Evolutionary conservation across 768 basidiomycete species (phyloP), one percentile per base, ranked within the genome.

Genomic region (Candolleomyces eurysporus): DNA sequence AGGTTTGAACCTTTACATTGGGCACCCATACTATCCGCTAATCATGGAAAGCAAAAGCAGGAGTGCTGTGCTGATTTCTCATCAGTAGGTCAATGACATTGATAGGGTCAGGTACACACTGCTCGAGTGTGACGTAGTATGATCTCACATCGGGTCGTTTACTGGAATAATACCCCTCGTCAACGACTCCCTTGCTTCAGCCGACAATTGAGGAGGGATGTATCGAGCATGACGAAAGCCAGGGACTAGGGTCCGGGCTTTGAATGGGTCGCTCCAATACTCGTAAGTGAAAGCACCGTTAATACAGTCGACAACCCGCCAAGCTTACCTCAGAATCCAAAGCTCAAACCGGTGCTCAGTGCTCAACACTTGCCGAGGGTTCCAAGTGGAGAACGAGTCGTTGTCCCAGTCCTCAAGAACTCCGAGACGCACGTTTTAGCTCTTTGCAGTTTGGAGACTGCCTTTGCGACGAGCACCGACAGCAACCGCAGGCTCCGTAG

Each of bases 351-450:
- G 87, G 91, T 57, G 90, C 88, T 1, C 83, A 86, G 0, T 69
- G 76, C n/a, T n/a, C n/a, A n/a, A 84, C 89, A 64, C 94, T 99
- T 65, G 82, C 91, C 17, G 79, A 85, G 48, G 90, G 96, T 65
- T 86, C 93, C 0, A 82, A 83, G 40, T 96, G 97, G 10, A 99
- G 98, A 97, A 71, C 86, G 97, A 58, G 97, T 98, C 74, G 97
- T 96, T 0, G 80, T 99, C 61, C 84, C 98, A 22, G 91, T 98
- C 42, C 82, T 98, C 51, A 97, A 99, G 73, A 93, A 96, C 16
- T 80, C 98, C 67, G 93, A 94, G 71, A 97, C 96, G 91, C 96
- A 98, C 76, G 92, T 89, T 93, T 94, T 64, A 64, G 90, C 74
- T 39, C 16, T 50, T 3, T 53, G 39, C 60, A 43, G 42, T 30